Conservation (phyloP, 2,329 filamentous ascomycete genomes). For the Cercospora sp. region DNA sequence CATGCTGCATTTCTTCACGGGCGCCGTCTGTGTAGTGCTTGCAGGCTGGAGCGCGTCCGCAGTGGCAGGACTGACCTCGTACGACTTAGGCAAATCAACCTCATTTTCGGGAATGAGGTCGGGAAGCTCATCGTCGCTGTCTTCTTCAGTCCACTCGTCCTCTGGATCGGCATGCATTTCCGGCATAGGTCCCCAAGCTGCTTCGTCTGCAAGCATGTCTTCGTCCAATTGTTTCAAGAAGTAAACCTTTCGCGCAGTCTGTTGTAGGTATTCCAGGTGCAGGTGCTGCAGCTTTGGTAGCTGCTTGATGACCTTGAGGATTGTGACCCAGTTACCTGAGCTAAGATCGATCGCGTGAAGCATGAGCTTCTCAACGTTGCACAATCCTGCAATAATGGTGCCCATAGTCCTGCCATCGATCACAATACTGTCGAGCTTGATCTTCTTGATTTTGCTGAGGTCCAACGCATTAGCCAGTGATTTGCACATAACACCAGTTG, state of each 20-base stretch:
- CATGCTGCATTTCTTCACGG: constrained; percentile 4
- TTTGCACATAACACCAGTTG: constrained; percentile 13
- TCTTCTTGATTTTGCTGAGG: constrained; percentile 17
- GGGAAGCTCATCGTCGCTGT: constrained; percentile 12
- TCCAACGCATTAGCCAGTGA: constrained; percentile 16
- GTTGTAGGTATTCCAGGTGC: constrained; percentile 32
- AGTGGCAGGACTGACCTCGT: neutral
- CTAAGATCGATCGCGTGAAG: constrained; percentile 26
- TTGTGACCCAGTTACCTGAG: constrained; percentile 29
- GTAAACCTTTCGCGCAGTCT: constrained; percentile 29
- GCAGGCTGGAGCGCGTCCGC: neutral
- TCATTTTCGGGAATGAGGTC: constrained; percentile 13
- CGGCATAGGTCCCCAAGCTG: constrained; percentile 11
- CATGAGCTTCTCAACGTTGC: constrained; percentile 14
- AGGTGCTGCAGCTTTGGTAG: constrained; percentile 32
- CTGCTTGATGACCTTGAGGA: constrained; percentile 30
- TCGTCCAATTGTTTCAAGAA: constrained; percentile 31
- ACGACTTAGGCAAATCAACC: neutral
- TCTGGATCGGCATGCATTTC: constrained; percentile 9
- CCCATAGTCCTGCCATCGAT: constrained; percentile 20
- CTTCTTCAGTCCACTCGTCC: constrained; percentile 17
- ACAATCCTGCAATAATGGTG: constrained; percentile 16
- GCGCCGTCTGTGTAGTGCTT: neutral
- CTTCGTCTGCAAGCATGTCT: neutral
- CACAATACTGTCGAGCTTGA: constrained; percentile 21